Evolutionary conservation across 257 asterid genomes (phyloP), one percentile per base, ranked within the genome.

Genomic region (Eustoma russellianum): DNA sequence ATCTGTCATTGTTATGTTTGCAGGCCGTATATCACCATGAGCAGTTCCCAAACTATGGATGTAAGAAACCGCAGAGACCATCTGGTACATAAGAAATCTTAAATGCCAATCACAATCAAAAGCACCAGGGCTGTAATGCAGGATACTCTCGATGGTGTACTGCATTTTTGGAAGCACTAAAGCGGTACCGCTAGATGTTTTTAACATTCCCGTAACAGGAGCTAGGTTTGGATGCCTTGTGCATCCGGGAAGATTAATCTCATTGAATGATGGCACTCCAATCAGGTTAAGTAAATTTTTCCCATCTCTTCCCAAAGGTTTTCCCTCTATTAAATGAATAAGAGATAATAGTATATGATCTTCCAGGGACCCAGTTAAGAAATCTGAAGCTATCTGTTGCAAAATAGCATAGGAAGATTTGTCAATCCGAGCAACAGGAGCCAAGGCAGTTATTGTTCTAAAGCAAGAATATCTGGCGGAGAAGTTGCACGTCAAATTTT

Each of bases 171-270:
- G 93, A 60, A 79, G 81, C 69, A 79, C 75, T 55, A 81, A 45
- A 65, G 59, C 56, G 33, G 81, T 73, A 48, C 82, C 66, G 48
- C 56, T 59, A 13, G 79, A 68, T 60, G 83, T 78, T 70, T 73
- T 82, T 5, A 85, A 71, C 82, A 91, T 77, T 55, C 94, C 97
- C 67, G 85, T 68, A 70, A 88, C 59, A 12, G 98, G 97, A 63
- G 69, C 61, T 53, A 91, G 70, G 55, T 91, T 91, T 40, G 97
- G 98, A 74, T 91, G 97, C 77, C 98, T 83, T 75, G 87, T 41
- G 76, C 94, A 91, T 57, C 97, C 95, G 53, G 98, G 98, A 68
- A 79, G 70, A 44, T 70, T 74, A 18, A 69, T 61, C 65, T 82
- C 90, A 45, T 60, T 48, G 72, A 80, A 82, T 33, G 86, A 80